Percentiles rank a stretch among this genome's conserved stretches.
Evolutionary conservation across 108 stramenopile genomes (phyloP).

Genomic region (Nitzschia sp.): DNA sequence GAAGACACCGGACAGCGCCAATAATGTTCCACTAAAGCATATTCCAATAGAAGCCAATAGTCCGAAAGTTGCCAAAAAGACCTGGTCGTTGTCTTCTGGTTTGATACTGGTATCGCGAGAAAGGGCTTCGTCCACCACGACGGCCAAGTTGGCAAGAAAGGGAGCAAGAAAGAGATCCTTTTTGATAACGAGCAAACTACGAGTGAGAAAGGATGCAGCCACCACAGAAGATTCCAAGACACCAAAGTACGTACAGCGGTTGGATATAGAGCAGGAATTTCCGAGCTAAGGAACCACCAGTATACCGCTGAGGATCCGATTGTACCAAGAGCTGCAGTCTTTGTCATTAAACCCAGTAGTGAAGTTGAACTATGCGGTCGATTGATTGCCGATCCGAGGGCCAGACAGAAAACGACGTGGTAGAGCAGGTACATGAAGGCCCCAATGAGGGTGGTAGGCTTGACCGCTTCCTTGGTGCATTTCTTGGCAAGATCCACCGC

Average conservation of each 20-base stretch:
- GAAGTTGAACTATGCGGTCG: slow-evolving; percentile 21
- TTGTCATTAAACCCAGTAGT: slow-evolving; percentile 40
- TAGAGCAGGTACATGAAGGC: slow-evolving; percentile 42
- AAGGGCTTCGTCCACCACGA: slow-evolving; percentile 40
- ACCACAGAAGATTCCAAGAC: background rate
- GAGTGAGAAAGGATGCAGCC: background rate
- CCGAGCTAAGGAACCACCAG: slow-evolving; percentile 18
- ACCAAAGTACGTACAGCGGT: slow-evolving; percentile 4
- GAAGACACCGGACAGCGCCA: slow-evolving; percentile 52
- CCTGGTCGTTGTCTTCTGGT: slow-evolving; percentile 19
- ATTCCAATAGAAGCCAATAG: slow-evolving; percentile 58
- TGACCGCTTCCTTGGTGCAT: background rate
- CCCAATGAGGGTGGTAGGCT: slow-evolving; percentile 35
- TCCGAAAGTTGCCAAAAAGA: slow-evolving; percentile 63
- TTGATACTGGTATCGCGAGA: slow-evolving; percentile 6
- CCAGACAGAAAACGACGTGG: slow-evolving; percentile 55
- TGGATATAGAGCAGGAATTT: slow-evolving; percentile 53
- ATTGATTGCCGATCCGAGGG: slow-evolving; percentile 37
- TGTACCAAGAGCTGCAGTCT: slow-evolving; percentile 30
- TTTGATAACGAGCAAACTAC: background rate
- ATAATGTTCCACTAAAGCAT: slow-evolving; percentile 38
- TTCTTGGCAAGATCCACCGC: background rate
- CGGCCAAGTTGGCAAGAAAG: slow-evolving; percentile 63
- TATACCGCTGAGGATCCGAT: slow-evolving; percentile 24
- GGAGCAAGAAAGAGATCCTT: slow-evolving; percentile 72